Evolutionary conservation across 75 land plant genomes (phyloP).

Genomic region (Cryptomeria japonica): DNA sequence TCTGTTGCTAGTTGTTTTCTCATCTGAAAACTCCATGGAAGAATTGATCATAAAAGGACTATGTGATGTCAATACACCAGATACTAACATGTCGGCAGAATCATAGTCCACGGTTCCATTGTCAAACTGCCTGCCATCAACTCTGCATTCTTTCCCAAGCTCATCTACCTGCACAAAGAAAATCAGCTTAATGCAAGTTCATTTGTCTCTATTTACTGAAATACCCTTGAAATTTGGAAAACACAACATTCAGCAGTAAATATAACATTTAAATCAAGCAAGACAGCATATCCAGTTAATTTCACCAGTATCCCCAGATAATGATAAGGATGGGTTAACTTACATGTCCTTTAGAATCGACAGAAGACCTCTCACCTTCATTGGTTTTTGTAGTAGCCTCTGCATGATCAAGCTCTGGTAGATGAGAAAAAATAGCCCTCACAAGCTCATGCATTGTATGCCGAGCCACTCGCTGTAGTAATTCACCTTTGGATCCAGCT

Average conservation of each 20-base stretch:
- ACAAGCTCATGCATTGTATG: slow-evolving; percentile 98
- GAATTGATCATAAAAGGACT: slow-evolving; percentile 3
- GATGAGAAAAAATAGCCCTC: slow-evolving; percentile 75
- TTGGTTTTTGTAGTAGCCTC: slow-evolving; percentile 30
- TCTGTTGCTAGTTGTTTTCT: slow-evolving; percentile 15
- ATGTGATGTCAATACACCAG: slow-evolving; percentile 23
- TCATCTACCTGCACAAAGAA: slow-evolving; percentile 35
- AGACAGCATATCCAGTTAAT: neutral
- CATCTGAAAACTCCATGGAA: slow-evolving; percentile 22
- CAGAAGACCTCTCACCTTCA: slow-evolving; percentile 20
- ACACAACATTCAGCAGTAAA: neutral
- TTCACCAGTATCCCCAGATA: neutral
- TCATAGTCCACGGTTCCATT: slow-evolving; percentile 45
- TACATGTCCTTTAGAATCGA: slow-evolving; percentile 36
- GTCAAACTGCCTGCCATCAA: slow-evolving; percentile 36
- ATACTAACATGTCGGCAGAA: slow-evolving; percentile 24
- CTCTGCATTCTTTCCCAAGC: slow-evolving; percentile 26
- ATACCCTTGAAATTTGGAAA: neutral
- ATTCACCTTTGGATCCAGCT: slow-evolving; percentile 91
- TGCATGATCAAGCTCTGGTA: slow-evolving; percentile 55
- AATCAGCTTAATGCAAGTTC: neutral
- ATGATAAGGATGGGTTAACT: neutral
- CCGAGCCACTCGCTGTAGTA: slow-evolving; percentile 85
- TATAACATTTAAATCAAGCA: neutral
- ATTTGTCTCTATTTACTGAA: neutral